Conservation (phyloP, 441 rosid species). For the Pelargonium australe region DNA sequence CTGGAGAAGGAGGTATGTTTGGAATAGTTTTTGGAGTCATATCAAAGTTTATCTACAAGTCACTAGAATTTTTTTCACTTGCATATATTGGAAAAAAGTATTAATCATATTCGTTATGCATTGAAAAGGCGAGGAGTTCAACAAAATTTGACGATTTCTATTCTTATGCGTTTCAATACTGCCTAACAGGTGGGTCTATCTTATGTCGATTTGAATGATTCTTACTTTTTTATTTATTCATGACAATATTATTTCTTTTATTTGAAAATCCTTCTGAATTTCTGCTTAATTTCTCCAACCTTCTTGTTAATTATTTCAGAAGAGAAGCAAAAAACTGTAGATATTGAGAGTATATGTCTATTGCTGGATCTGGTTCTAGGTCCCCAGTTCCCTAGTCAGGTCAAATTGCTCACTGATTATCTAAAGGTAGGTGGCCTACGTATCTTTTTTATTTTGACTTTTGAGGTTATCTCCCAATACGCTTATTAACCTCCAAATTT, state of each 20-base stretch:
- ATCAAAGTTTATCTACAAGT: background rate
- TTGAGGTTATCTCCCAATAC: background rate
- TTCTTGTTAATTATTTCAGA: constrained; percentile 35
- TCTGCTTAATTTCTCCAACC: constrained; percentile 9
- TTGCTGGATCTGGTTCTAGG: constrained; percentile 4
- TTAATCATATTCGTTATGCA: constrained; percentile 16
- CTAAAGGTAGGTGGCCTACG: constrained; percentile 3
- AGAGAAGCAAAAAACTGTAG: constrained; percentile 57
- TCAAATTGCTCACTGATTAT: background rate
- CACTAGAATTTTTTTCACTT: background rate
- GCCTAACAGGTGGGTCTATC: constrained; percentile 59
- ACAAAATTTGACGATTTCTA: constrained; percentile 73
- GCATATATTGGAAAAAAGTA: constrained; percentile 6
- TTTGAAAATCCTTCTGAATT: constrained; percentile 2
- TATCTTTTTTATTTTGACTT: background rate
- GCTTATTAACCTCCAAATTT: background rate
- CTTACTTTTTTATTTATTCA: constrained; percentile 10
- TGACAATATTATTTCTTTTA: constrained; percentile 1
- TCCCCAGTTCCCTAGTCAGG: background rate
- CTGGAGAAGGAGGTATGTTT: constrained; percentile 54
- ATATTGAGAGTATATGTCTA: background rate
- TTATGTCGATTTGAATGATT: constrained; percentile 13
- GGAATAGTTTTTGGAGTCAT: constrained; percentile 7
- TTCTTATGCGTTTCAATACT: constrained; percentile 75
- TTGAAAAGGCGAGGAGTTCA: constrained; percentile 54